Base-by-base conservation (phyloP, 2,329 filamentous ascomycete genomes). In the Colletotrichum sp. region DNA sequence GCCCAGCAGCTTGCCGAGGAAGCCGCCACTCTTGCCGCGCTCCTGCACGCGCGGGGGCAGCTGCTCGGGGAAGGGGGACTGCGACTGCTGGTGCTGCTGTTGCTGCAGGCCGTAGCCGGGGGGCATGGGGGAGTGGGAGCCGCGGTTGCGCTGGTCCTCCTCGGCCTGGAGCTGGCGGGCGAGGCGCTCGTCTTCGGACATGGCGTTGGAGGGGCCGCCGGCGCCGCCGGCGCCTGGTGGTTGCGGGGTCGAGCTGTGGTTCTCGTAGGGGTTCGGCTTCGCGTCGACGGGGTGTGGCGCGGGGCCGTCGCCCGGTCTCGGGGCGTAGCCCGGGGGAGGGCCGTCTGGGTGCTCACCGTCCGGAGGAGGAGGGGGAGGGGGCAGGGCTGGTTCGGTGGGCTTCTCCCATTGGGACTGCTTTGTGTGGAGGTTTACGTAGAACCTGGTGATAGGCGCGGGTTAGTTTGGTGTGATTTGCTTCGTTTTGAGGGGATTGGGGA, bases 361-460 rank as follows among this genome's bases (percentile, higher is more conserved):
- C 30, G 81, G 79, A 30, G 81, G 82, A 4, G 89, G 84, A 32
- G 87, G 84, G 30, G 87, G 82, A 43, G 74, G 70, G 18, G 90
- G 88, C 78, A 91, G 90, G 68, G 92, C 92, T 59, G 94, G 93
- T 69, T 89, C 89, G 48, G 92, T 95, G 21, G 96, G 96, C 79
- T 92, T 93, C 6, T 98, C 94, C 96, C 96, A 98, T 89, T 96
- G 94, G 7, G 96, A 98, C 82, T 94, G 90, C 81, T 97, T 97
- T 78, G 96, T 98, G 84, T 93, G 91, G 77, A 94, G 91, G 87
- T 98, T 97, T 76, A 98, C 94, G 87, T 94, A 98, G 90, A 97
- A 98, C 93, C 94, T 95, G 78, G 8, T 12, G 28, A 3, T 39
- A 16, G 39, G 18, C 39, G 59, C 21, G n/a, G 30, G 30, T 63